Conservation (phyloP, 495 filamentous ascomycete genomes). For the Penicillium riverlandense region DNA sequence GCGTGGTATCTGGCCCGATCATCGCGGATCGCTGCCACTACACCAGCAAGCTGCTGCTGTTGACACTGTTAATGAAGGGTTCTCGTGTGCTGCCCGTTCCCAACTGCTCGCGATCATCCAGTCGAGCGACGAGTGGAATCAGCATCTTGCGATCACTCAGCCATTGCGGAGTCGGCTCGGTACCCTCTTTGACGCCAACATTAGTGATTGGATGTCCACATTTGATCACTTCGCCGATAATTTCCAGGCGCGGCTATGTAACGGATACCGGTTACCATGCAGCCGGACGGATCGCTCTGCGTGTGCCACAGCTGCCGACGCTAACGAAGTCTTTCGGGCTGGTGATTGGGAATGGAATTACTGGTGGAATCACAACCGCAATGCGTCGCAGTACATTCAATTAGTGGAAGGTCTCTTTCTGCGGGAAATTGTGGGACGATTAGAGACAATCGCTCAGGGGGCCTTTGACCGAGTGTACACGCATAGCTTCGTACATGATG, state of each 20-base stretch:
- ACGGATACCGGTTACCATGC: conserved; percentile 25
- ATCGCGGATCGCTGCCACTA: conserved; percentile 18
- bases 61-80: conserved; percentile 24
- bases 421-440: conserved; percentile 15
- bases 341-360: conserved; percentile 34
- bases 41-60: conserved; percentile 21
- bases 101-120: conserved; percentile 13
- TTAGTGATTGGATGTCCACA: conserved; percentile 17
- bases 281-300: conserved; percentile 5
- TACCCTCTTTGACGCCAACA: conserved; percentile 15
- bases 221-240: conserved; percentile 31
- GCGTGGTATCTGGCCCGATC: conserved; percentile 23
- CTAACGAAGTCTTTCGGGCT: conserved; percentile 24
- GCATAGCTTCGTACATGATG: conserved; percentile 30
- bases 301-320: conserved; percentile 19
- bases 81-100: conserved; percentile 17
- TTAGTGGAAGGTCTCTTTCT: conserved; percentile 24
- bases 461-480: conserved; percentile 16
- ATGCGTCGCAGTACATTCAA: conserved; percentile 23
- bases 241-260: conserved; percentile 27
- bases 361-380: conserved; percentile 21
- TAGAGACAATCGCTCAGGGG: conserved; percentile 11
- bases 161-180: conserved; percentile 15
- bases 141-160: conserved; percentile 18
- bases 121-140: conserved; percentile 18